Evolutionary conservation across 176 grass and related monocot genomes (phyloP), one percentile per base, ranked within the genome.

Genomic region (Eragrostis curvula): DNA sequence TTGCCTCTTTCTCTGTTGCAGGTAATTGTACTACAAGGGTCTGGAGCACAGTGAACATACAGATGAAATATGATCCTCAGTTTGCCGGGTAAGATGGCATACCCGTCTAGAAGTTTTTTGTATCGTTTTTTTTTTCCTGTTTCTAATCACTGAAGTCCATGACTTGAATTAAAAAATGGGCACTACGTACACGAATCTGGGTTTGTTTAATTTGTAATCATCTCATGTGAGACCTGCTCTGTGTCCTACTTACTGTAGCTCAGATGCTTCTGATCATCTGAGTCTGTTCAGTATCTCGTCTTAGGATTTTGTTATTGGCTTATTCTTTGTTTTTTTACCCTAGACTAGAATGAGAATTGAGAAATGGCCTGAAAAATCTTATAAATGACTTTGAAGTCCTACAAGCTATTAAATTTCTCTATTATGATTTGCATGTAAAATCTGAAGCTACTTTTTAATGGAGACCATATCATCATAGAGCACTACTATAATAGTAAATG

Each of bases 1-100:
- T 77, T 47, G 8, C 15, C 15, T 20, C 15, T 29, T 47, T 77
- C 23, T 28, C 9, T 77, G 21, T 12, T 77, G 57, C 57, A 77
- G 74, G 24, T 28, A 47, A 63, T 45, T 63, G 24, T 47, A 28
- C 23, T 63, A 29, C 16, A 43, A 63, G 41, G 41, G 24, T 77
- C 25, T 47, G 74, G 74, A 63, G 40, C 41, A 18, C 24, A 63
- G 41, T 77, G 74, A 77, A 77, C 15, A 25, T 63, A 15, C 23
- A 47, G 5, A 28, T 75, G 73, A 59, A 62, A 11, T 77, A 27
- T 46, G 56, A 77, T 45, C 40, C 56, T 77, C 56, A 77, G 74
- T 27, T 77, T 61, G 21, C 8, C 43, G 56, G 56, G 73, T 77
- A 77, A 44, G 23, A 36, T 36, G 2, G 32, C 32, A 36, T 36